Conservation (phyloP, 352 stramenopile species). For the Globisporangium mamillatum region DNA sequence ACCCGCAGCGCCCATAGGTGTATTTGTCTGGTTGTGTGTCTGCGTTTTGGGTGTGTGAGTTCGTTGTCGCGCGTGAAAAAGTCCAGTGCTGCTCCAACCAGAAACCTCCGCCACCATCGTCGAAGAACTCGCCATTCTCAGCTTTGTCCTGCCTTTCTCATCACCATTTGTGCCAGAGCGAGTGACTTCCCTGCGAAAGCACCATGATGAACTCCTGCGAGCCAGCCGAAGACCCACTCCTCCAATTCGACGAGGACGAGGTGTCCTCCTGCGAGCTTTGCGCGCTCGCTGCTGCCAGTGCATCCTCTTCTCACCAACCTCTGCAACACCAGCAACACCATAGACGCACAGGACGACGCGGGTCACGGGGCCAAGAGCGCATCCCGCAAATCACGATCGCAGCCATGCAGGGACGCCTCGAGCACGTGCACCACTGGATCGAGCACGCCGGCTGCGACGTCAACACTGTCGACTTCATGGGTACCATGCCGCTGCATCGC, state of each 20-base stretch:
- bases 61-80: neutral
- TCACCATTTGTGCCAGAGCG: neutral
- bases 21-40: neutral
- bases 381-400: conserved; percentile 16
- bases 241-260: neutral
- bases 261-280: conserved; percentile 1
- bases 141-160: neutral
- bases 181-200: neutral
- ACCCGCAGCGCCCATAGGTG: neutral
- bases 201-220: conserved; percentile 8
- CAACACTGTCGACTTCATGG: conserved; percentile 14
- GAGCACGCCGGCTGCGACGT: conserved; percentile 20
- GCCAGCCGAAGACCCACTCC: neutral
- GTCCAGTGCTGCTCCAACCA: neutral
- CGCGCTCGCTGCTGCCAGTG: neutral
- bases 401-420: conserved; percentile 19
- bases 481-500: conserved; percentile 19
- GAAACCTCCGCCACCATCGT: neutral
- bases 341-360: neutral
- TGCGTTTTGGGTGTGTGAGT: neutral
- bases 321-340: neutral
- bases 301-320: neutral
- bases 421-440: conserved; percentile 24
- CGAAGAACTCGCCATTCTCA: neutral
- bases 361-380: neutral